These are phyloP conservation scores for Isoetes taiwanensis DNA, from an alignment of 75 land plant species.

Conservation along the genomic window DNA sequence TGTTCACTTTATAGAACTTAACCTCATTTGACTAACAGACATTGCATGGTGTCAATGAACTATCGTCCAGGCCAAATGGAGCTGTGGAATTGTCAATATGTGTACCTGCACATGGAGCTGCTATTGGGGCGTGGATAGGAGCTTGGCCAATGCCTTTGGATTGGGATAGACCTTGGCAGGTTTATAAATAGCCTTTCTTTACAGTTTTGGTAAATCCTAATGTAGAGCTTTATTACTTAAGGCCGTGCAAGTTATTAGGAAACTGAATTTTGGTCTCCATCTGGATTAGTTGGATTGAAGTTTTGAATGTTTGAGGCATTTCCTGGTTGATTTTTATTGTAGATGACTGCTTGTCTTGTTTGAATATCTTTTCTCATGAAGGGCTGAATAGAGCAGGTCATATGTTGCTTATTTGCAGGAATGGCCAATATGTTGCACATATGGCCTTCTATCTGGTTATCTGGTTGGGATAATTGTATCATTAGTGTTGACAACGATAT, in stretches of 20 bases:
- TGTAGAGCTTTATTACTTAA: neutral
- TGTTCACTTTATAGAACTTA: neutral
- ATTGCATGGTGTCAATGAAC: neutral
- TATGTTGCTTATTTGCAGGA: conserved; percentile 35
- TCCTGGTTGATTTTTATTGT: neutral
- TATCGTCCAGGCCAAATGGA: conserved; percentile 37
- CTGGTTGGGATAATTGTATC: conserved; percentile 32
- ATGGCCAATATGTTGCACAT: conserved; percentile 83
- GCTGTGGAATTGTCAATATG: conserved; percentile 52
- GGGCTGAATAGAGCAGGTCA: neutral
- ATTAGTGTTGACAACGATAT: too few relatives aligned
- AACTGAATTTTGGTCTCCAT: too few relatives aligned
- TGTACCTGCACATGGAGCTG: conserved; percentile 91
- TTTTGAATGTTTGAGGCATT: neutral
- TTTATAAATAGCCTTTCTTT: conserved; percentile 8
- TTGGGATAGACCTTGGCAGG: conserved; percentile 99
- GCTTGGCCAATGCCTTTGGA: conserved; percentile 99
- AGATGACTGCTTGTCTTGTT: neutral
- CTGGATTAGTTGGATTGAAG: too few relatives aligned
- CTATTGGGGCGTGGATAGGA: conserved; percentile 90
- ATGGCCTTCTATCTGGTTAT: conserved; percentile 57
- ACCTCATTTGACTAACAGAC: neutral
- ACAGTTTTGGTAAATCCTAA: too few relatives aligned
- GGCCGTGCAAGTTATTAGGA: too few relatives aligned
- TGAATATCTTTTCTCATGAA: neutral